Base-by-base conservation (phyloP, 2,329 filamentous ascomycete genomes). In the Colletotrichum chrysophilum region DNA sequence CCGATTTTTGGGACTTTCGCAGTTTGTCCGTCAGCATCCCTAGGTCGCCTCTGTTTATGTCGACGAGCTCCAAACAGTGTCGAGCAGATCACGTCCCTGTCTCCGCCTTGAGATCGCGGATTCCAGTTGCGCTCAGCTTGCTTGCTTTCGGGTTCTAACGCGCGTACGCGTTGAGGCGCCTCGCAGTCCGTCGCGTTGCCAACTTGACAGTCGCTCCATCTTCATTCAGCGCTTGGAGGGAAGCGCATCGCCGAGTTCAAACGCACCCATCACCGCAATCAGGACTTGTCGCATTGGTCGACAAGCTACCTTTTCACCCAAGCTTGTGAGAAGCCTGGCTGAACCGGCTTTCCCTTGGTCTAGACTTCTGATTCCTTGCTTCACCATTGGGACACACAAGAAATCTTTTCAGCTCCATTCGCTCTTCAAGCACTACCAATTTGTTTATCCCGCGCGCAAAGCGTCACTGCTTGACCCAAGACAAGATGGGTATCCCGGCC, bases 401-500 rank as follows among this genome's bases (percentile, higher is more conserved):
- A 48, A 48, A n/a, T 48, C 38, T 48, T 18, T 48, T n/a, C 32
- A 34, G 66, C 66, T 52, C 30, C 21, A 9, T 32, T 70, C 24
- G 32, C 38, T 12, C 24, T 56, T 16, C n/a, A 32, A n/a, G 26
- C 28, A 26, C 12, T 24, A 8, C 10, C 9, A 16, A 26, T 38
- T 64, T 14, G 18, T 7, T 16, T 3, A 24, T 14, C 12, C 32
- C 32, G n/a, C 9, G 14, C 26, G 21, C n/a, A 21, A 13, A 36
- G 60, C 60, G 14, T 36, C 24, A 36, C 34, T 26, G 32, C 32
- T 38, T 21, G 21, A 36, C 14, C 14, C 21, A 26, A 38, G 32
- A 64, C 83, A 88, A 80, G 76, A 98, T 98, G 96, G 96, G 96
- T 94, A 96, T 98, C 82, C 96, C 96, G 80, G 96, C 96, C 77